Evolutionary conservation across 805 yeast genomes (phyloP).

Genomic region (Candida odintsovae): DNA sequence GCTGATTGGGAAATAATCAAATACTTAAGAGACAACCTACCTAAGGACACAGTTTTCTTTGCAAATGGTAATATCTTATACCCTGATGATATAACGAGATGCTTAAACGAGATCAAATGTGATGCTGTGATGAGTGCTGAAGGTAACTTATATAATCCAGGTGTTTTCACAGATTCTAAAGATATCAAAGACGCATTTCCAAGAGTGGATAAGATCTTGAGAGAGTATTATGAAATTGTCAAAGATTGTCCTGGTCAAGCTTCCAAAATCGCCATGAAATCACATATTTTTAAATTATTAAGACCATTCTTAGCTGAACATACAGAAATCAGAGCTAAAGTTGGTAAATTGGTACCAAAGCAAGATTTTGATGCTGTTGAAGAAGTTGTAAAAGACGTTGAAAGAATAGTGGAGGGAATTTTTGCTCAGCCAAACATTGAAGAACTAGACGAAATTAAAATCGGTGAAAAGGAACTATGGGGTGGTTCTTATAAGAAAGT

Average conservation of each 20-base stretch:
- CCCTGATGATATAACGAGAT: slow-evolving; percentile 73
- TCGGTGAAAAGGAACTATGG: slow-evolving; percentile 58
- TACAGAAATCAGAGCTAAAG: slow-evolving; percentile 68
- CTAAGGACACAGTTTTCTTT: slow-evolving; percentile 77
- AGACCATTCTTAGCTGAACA: slow-evolving; percentile 75
- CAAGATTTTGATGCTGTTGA: slow-evolving; percentile 46
- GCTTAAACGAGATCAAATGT: slow-evolving; percentile 56
- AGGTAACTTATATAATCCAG: slow-evolving; percentile 91
- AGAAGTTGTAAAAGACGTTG: slow-evolving; percentile 57
- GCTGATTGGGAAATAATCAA: slow-evolving; percentile 87
- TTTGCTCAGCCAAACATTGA: slow-evolving; percentile 46
- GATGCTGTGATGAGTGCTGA: slow-evolving; percentile 98
- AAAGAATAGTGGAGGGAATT: slow-evolving; percentile 54
- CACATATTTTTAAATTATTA: slow-evolving; percentile 84
- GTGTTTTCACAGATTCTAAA: slow-evolving; percentile 58
- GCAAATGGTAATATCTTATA: slow-evolving; percentile 95
- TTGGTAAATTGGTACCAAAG: slow-evolving; percentile 49
- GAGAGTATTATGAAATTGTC: slow-evolving; percentile 88
- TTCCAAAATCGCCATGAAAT: slow-evolving; percentile 77
- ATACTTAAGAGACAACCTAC: slow-evolving; percentile 72
- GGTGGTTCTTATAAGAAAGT: slow-evolving; percentile 77
- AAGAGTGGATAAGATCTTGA: slow-evolving; percentile 72
- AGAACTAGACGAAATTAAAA: slow-evolving; percentile 47
- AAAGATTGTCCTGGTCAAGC: slow-evolving; percentile 42
- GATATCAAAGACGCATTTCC: slow-evolving; percentile 69